phyloP scores from a whole-genome alignment of 2,329 filamentous ascomycete genomes.

The Fonsecaea erecta region DNA sequence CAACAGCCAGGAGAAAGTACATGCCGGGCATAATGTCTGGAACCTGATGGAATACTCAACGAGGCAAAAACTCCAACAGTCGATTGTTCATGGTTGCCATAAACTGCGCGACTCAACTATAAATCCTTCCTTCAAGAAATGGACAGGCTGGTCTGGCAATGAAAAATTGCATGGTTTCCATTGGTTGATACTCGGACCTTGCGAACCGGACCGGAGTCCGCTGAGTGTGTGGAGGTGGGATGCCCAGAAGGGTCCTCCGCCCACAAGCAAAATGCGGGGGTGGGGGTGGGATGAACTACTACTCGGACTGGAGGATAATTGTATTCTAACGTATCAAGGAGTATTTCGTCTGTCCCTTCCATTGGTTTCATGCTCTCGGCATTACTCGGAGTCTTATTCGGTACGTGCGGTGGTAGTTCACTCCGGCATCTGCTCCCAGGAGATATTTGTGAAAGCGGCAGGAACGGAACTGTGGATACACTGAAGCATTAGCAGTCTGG shows the following conservation, averaged over 20 bases:
- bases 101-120: not conserved
- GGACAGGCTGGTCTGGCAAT: not conserved
- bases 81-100: too few species aligned
- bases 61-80: not conserved
- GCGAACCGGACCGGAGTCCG: not conserved
- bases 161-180: not conserved
- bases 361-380: too few species aligned
- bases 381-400: not conserved
- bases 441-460: not conserved
- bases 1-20: not conserved
- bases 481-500: not conserved
- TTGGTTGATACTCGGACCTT: not conserved
- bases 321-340: too few species aligned
- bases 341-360: too few species aligned
- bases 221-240: constrained; percentile 1
- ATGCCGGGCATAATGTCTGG: not conserved
- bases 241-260: not conserved
- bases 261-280: not conserved
- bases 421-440: not conserved
- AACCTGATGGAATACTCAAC: not conserved
- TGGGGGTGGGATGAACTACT: not conserved
- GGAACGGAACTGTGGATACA: not conserved
- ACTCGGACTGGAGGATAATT: too few species aligned
- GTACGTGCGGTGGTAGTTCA: not conserved
- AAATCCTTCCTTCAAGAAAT: not conserved